Base-by-base conservation (phyloP, 306 rosid species). In the Adenanthera pavonina region DNA sequence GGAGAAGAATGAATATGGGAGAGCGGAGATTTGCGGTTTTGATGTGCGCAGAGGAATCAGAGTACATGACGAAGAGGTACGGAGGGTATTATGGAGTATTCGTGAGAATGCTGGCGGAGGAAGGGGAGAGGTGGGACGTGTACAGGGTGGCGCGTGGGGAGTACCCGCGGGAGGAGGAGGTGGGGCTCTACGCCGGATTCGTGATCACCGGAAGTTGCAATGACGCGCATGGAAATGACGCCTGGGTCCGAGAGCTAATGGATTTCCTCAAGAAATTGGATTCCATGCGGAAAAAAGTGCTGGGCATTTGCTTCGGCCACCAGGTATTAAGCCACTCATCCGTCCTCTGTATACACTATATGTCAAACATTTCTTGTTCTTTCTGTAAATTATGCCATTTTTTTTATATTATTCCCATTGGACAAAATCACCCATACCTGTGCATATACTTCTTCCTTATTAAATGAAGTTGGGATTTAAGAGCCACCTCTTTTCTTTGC, bases 281-380 rank as follows among this genome's bases (percentile, higher is more conserved):
- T 47, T 81, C 87, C 10, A 69, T 90, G 84, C 88, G 88, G 80
- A 95, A 90, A 13, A 95, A 87, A 7, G 81, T 91, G 14, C 91
- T 95, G 19, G 99, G 99, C 49, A 84, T 95, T 89, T 95, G 99
- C 89, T 92, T 95, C 46, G 97, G 97, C 40, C 97, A 93, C 72
- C 97, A 93, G 97, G 97, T 92, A 74, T 10, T 25, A 25, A 0
- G 30, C 30, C 30, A 25, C 1, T 1, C 44, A 15, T 72, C 5
- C 15, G 8, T 48, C 13, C 10, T 2, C 15, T 48, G 8, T 44
- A 25, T 25, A 25, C 30, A 25, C n/a, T n/a, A n/a, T n/a, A 25
- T 25, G 30, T 25, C 30, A 25, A 25, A 25, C 30, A 25, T 25
- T 25, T 25, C 30, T 25, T 25, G 30, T 25, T 25, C 30, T 25